phyloP scores from a whole-genome alignment of 2,329 filamentous ascomycete species.

The Basipetospora chlamydospora region DNA sequence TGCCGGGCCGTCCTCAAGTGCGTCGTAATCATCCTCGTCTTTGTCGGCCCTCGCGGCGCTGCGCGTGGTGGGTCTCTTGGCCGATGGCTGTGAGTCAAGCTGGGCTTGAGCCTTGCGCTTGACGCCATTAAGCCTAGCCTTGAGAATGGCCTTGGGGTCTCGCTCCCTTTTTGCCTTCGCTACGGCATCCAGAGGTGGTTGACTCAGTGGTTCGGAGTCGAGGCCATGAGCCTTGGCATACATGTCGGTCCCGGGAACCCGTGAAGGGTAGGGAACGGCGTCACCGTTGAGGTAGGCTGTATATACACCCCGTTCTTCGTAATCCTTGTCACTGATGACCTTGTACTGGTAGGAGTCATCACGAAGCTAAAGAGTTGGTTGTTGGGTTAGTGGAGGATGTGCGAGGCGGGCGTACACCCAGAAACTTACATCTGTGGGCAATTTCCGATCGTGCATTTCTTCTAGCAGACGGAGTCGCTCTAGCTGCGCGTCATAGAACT shows the following conservation, averaged over 20 bases:
- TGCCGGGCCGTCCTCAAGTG: constrained; percentile 3
- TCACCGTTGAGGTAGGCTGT: constrained; percentile 22
- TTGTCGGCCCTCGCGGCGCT: constrained; percentile 10
- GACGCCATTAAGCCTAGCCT: constrained; percentile 10
- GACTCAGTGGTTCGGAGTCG: too few relatives aligned
- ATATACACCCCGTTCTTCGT: constrained; percentile 29
- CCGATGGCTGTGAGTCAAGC: constrained; percentile 31
- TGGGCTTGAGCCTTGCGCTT: constrained; percentile 39
- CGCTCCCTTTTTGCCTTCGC: constrained; percentile 4
- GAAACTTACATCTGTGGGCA: constrained; percentile 34
- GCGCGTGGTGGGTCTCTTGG: constrained; percentile 29
- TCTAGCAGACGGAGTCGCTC: constrained; percentile 30
- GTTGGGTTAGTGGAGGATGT: constrained; percentile 11
- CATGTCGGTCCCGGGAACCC: constrained; percentile 27
- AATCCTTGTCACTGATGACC: constrained; percentile 27
- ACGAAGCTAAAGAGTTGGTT: constrained; percentile 20
- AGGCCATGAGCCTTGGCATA: constrained; percentile 20
- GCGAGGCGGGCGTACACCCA: neutral
- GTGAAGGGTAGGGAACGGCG: constrained; percentile 30
- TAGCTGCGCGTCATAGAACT: constrained; percentile 30
- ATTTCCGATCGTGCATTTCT: constrained; percentile 24
- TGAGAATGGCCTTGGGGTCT: constrained; percentile 9
- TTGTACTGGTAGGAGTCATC: constrained; percentile 32
- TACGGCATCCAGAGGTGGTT: too few relatives aligned
- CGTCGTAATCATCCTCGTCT: constrained; percentile 10